Conservation (phyloP, 208 protist species). For the Angomonas ambiguus region DNA sequence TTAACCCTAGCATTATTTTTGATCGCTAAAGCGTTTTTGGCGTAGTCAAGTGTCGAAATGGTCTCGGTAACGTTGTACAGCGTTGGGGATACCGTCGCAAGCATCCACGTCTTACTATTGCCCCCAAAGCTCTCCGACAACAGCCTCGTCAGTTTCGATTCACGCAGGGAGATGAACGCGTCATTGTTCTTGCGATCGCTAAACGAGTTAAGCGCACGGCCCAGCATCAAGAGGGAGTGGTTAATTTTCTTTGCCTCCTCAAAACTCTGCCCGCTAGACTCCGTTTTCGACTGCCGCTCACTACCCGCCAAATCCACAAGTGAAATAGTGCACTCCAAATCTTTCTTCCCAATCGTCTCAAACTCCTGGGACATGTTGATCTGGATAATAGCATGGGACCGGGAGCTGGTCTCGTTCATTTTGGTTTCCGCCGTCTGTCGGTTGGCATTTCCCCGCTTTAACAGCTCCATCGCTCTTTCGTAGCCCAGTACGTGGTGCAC, state of each 20-base stretch:
- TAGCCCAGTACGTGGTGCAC: conserved; percentile 71
- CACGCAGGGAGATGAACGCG: conserved; percentile 73
- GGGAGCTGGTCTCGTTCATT: conserved; percentile 86
- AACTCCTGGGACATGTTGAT: conserved; percentile 65
- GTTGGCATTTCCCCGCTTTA: conserved; percentile 60
- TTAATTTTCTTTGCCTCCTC: conserved; percentile 91
- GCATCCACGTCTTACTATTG: conserved; percentile 93
- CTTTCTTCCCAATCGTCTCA: conserved; percentile 38
- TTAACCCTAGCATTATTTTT: conserved; percentile 72
- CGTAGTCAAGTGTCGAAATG: conserved; percentile 80
- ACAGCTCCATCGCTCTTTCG: conserved; percentile 60
- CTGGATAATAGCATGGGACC: conserved; percentile 88
- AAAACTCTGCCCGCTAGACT: conserved; percentile 68
- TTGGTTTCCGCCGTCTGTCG: conserved; percentile 73
- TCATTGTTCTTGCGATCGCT: conserved; percentile 59
- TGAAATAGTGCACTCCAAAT: conserved; percentile 58
- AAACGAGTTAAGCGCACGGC: conserved; percentile 82
- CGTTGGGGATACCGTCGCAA: conserved; percentile 83
- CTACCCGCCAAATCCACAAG: conserved; percentile 82
- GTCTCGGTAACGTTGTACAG: conserved; percentile 77
- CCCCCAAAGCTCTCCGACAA: conserved; percentile 89
- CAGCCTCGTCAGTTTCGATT: conserved; percentile 87
- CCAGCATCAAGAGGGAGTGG: conserved; percentile 80
- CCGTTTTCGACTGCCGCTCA: conserved; percentile 81
- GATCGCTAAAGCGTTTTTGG: conserved; percentile 75